These are phyloP conservation scores for Saturnispora quitensis DNA, from an alignment of 805 yeast species.

Conservation along the genomic window DNA sequence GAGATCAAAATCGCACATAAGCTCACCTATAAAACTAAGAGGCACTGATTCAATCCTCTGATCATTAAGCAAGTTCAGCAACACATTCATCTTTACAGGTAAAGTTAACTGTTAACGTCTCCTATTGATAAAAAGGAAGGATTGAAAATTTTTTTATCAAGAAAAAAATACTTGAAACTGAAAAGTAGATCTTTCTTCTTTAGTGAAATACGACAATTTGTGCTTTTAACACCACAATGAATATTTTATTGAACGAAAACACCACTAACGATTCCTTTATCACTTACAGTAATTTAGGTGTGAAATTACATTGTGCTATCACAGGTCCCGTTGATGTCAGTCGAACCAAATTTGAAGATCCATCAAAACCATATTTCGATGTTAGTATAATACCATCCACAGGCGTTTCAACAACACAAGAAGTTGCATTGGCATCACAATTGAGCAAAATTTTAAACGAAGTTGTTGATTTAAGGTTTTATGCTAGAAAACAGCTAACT, in stretches of 20 bases:
- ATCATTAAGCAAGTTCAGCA: constrained; percentile 1
- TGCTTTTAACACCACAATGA: neutral
- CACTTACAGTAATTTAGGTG: constrained; percentile 38
- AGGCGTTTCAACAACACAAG: constrained; percentile 69
- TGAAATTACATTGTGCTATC: constrained; percentile 64
- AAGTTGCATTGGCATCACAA: constrained; percentile 65
- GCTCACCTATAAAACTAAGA: neutral
- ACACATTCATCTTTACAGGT: neutral
- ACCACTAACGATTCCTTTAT: constrained; percentile 22
- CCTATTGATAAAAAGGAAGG: neutral
- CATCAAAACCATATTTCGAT: constrained; percentile 70
- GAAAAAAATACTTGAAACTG: neutral
- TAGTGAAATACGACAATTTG: neutral
- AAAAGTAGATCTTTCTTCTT: neutral
- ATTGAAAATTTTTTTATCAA: neutral
- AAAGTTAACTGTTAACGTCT: neutral
- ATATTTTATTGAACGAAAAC: neutral
- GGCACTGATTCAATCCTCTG: neutral
- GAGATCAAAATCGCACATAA: constrained; percentile 16
- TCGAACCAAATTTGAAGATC: constrained; percentile 72
- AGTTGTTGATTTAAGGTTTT: constrained; percentile 48
- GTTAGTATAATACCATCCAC: constrained; percentile 67
- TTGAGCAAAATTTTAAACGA: constrained; percentile 52
- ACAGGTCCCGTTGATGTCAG: constrained; percentile 83
- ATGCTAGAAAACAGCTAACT: constrained; percentile 75